phyloP scores from a whole-genome alignment of 2,329 filamentous ascomycete species.

The Colletotrichum abscissum region DNA sequence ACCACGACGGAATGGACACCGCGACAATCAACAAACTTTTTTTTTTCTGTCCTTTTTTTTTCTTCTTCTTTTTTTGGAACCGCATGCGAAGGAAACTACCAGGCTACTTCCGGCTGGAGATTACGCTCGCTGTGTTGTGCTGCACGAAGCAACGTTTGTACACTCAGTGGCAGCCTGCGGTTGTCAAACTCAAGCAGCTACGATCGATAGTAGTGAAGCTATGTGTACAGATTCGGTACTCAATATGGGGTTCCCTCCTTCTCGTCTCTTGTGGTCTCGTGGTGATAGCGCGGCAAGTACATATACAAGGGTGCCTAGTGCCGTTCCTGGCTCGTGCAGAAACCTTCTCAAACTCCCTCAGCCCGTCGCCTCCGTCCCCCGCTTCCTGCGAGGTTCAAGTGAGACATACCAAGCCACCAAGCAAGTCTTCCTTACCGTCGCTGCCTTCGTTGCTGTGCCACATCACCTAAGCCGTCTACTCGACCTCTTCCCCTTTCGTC shows the following conservation, averaged over 20 bases:
- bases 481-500: not conserved
- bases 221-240: not conserved
- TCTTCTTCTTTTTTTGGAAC: not conserved
- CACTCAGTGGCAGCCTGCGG: not conserved
- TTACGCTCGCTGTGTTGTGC: not conserved
- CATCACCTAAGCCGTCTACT: not conserved
- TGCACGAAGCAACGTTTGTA: not conserved
- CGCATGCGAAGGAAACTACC: not conserved
- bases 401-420: not conserved
- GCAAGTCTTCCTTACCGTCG: not conserved
- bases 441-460: not conserved
- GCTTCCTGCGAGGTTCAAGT: conserved; percentile 16
- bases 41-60: conserved; percentile 19
- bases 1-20: conserved; percentile 8
- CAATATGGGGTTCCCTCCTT: not conserved
- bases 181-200: not conserved
- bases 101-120: not conserved
- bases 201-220: conserved; percentile 8
- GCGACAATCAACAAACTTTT: not conserved
- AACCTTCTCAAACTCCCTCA: conserved; percentile 67
- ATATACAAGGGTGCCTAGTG: conserved; percentile 43
- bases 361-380: conserved; percentile 17
- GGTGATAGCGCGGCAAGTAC: conserved; percentile 43
- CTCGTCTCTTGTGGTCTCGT: not conserved
- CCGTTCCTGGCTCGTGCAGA: conserved; percentile 42